Base-by-base conservation (phyloP, 805 yeast species). In the Nakazawaea wickerhamii region DNA sequence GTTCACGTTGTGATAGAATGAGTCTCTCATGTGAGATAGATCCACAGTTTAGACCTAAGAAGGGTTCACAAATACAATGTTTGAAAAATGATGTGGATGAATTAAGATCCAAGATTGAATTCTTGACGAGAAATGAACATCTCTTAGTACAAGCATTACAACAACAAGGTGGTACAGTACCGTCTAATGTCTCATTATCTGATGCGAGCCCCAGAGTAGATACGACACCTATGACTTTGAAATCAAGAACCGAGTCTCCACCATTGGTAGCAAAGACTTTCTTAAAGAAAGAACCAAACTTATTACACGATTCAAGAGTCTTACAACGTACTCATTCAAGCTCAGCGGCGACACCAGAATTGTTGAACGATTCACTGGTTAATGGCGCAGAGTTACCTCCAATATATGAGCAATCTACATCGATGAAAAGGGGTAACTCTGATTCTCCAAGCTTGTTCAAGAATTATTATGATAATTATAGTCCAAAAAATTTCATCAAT, bases 11-110 rank as follows among this genome's bases (percentile, higher is more conserved):
- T 63, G 81, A 78, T 41, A 71, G 84, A 55, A 83, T 85, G 85
- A 81, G 79, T 2, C 67, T 88, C 30, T 73, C 71, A 44, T 90
- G 97, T 65, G 91, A 84, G 52, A 85, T 90, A 19, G 96, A 90
- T 61, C 96, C 96, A 1, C 82, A 82, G 52, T 90, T 88, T 60
- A 74, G 89, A 55, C 96, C 97, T 4, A 82, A 86, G 52, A 89
- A 88, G 60, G 96, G 96, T 1, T 82, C 91, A 1, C 96, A 89
- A 59, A 80, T 89, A 21, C 95, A 88, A 53, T 73, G 82, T 41
- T 65, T 90, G 53, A 74, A 89, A 51, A 85, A 84, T 52, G 97
- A 90, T 52, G 89, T 88, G 5, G 90, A 84, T 55, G 91, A 83
- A 50, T 64, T 88, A 50, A 79, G 82, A 52, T 70, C 82, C 32